Evolutionary conservation across 208 protist genomes (phyloP), one percentile per base, ranked within the genome.

Genomic region (Dictyostelium gargantuum): DNA sequence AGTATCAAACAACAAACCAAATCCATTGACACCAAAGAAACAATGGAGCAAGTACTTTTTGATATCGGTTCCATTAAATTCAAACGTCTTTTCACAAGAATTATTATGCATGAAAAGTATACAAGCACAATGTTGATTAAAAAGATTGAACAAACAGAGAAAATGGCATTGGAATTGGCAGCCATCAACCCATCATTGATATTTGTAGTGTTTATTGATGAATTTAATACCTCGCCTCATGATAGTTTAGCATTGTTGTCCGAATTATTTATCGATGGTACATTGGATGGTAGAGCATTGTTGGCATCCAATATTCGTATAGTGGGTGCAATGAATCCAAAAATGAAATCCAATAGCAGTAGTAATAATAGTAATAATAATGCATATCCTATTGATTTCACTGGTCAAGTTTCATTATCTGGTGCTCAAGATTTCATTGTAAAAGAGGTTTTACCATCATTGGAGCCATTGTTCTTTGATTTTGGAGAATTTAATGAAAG

Each of bases 191-290:
- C 9, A 4, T 42, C 46, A 38, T 38, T 77, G 11, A 91, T 76
- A 63, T 66, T 94, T 19, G 63, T 96, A 10, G 73, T 95, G 23
- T 96, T 96, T 19, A 92, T 96, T 44, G 95, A 96, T 80, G 95
- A 96, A 42, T 80, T 96, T 15, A 95, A 96, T 63, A 94, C 76
- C 0, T 26, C 52, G 35, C 63, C 94, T 8, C 9, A 23, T 8
- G 73, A 52, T 10, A 73, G 68, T n/a, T 29, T 75, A 19, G 58
- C 81, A 48, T 46, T 91, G 3, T 61, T 96, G 6, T 61, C 76
- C 44, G 82, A 89, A 38, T 42, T 89, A 13, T 86, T 96, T 17
- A 84, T 84, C 32, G 95, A 96, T 70, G 50, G 77, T 21, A 85
- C 63, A 1, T n/a, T 96, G 15, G 89, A 96, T 80, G 95, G 95